A percentile compares a stretch with the other conserved stretches of the same genome.
phyloP scores from a whole-genome alignment of 257 asterid species.

The Solanum boliviense region DNA sequence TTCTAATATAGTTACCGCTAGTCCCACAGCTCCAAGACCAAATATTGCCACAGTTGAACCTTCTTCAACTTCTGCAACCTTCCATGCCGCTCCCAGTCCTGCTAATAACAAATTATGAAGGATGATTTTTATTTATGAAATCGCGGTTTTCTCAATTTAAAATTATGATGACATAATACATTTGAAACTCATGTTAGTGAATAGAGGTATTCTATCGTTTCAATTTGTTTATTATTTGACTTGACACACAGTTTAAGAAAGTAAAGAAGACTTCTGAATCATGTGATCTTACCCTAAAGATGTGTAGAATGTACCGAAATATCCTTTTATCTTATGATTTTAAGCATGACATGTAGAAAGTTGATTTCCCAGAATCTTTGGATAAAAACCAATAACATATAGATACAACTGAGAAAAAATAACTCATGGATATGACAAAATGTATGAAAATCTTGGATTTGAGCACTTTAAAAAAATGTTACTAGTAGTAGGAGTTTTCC shows the following conservation, averaged over 20 bases:
- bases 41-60: conserved; percentile 34
- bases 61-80: conserved; percentile 26
- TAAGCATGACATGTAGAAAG: no score
- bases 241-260: not conserved
- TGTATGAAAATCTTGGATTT: not conserved
- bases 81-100: conserved; percentile 36
- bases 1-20: conserved; percentile 11
- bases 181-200: not conserved
- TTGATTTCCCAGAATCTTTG: not conserved
- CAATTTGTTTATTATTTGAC: not conserved
- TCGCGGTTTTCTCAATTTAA: not conserved
- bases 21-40: conserved; percentile 37
- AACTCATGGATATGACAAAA: not conserved
- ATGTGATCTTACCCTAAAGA: not conserved
- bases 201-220: not conserved
- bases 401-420: not conserved
- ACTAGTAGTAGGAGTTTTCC: not conserved
- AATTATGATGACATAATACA: not conserved
- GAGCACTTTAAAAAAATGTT: not conserved
- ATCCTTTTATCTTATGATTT: not conserved
- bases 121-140: not conserved
- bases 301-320: not conserved
- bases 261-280: no score
- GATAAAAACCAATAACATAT: not conserved
- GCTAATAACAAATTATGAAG: not conserved